Evolutionary conservation across 2,329 filamentous ascomycete genomes (phyloP).

Genomic region (Colletotrichum endophyticum): DNA sequence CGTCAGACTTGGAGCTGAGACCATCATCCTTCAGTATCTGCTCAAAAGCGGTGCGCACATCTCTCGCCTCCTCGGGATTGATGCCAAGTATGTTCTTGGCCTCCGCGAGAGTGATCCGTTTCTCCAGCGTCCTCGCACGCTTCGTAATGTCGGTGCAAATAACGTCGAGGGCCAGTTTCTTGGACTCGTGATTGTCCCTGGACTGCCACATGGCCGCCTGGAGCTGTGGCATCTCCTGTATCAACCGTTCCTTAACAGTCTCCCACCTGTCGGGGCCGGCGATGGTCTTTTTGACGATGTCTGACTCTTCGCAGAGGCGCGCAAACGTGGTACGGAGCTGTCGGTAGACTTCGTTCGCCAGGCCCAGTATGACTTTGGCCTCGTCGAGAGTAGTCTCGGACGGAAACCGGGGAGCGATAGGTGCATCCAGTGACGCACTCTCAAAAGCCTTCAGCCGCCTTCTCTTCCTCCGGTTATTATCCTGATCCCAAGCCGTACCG

Average conservation of each 20-base stretch:
- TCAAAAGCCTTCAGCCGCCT: constrained; percentile 15
- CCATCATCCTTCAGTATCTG: constrained; percentile 67
- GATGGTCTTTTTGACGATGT: constrained; percentile 76
- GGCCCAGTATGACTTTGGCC: constrained; percentile 70
- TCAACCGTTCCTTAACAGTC: constrained; percentile 68
- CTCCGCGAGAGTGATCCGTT: constrained; percentile 73
- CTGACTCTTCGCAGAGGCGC: constrained; percentile 69
- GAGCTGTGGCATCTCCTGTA: constrained; percentile 69
- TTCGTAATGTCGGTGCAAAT: constrained; percentile 86
- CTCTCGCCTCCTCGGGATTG: constrained; percentile 54
- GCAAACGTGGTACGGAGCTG: constrained; percentile 71
- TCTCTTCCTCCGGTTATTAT: constrained; percentile 15
- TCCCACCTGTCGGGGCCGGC: constrained; percentile 79
- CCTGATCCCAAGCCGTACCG: neutral
- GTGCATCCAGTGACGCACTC: constrained; percentile 66
- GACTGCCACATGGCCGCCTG: constrained; percentile 64
- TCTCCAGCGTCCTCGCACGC: constrained; percentile 69
- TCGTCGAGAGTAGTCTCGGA: constrained; percentile 85
- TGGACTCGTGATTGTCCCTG: constrained; percentile 63
- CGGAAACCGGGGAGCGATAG: constrained; percentile 74
- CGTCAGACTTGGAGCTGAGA: constrained; percentile 76
- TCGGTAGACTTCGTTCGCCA: constrained; percentile 69
- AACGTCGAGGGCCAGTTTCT: constrained; percentile 75
- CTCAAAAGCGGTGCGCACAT: constrained; percentile 70
- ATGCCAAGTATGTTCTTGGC: constrained; percentile 67